Evolutionary conservation across 768 basidiomycete species (phyloP), one percentile per base, ranked within the genome.

Genomic region (Xerocomellus chrysenteron): DNA sequence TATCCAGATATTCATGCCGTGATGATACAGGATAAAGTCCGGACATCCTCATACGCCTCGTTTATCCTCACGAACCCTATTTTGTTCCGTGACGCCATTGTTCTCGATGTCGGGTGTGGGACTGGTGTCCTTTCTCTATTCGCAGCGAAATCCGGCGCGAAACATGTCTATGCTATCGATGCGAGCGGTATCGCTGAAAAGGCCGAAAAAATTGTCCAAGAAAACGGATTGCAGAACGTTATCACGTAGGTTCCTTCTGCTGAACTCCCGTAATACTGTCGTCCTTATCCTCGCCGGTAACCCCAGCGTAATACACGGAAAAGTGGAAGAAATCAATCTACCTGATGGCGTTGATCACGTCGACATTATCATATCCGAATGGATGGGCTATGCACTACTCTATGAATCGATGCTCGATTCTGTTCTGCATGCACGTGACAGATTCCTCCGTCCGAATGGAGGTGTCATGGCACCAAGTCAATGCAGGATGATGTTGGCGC

Each of bases 341-440:
- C 93, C 92, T 2, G 85, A 87, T 49, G 83, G 74, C 50, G 75
- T 88, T 47, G 76, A 81, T 11, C 78, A 91, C 50, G 96, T 98
- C 24, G 96, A 99, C 70, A 83, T 99, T 56, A 94, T 99, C 71
- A 78, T 98, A 49, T 95, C 93, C 5, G 96, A 99, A 73, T 98
- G 96, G 96, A 98, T 98, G 96, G 94, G 87, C 16, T 93, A 92
- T 65, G 88, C 87, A 1, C 76, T 93, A 24, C 80, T 98, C 21
- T 98, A 98, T 72, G 96, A 99, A 73, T 92, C 90, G 42, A 98
- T 99, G 96, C 82, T 98, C 35, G 96, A 98, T 71, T 96, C 94
- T 2, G 96, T 99, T 17, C 76, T 99, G 19, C 75, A 77, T 58
- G 96, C 96, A 0, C 82, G 96, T 17, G 94, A 98, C 70, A 81